A percentile compares a stretch with the other conserved stretches of the same genome.
These are phyloP conservation scores for Clitopilus passeckerianus DNA, from an alignment of 768 basidiomycete genomes.

Conservation along the genomic window DNA sequence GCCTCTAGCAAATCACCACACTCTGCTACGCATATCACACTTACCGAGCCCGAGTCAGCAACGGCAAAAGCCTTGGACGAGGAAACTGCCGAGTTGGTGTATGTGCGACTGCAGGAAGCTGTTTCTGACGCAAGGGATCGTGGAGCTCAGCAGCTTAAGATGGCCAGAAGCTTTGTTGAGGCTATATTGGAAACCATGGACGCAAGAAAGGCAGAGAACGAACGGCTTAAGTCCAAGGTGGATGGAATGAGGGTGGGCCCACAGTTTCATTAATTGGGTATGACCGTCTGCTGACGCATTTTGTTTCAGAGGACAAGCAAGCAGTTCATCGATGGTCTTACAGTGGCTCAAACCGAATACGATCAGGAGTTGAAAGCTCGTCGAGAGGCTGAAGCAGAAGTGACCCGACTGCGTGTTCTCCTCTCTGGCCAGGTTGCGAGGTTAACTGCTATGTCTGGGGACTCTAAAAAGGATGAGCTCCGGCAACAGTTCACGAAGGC, in stretches of 20 bases:
- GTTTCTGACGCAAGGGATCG: slow-evolving; percentile 56
- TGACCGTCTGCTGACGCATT: slow-evolving; percentile 1
- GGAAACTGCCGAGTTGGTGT: slow-evolving; percentile 41
- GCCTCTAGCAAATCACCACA: neutral
- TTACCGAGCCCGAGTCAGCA: slow-evolving; percentile 36
- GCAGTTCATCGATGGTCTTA: slow-evolving; percentile 88
- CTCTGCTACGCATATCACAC: slow-evolving; percentile 29
- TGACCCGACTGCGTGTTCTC: slow-evolving; percentile 77
- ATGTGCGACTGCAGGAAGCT: slow-evolving; percentile 54
- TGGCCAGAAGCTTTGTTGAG: slow-evolving; percentile 74
- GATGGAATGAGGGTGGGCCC: slow-evolving; percentile 76
- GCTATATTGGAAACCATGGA: slow-evolving; percentile 65
- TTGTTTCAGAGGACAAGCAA: slow-evolving; percentile 75
- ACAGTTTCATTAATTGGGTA: slow-evolving; percentile 24
- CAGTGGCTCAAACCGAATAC: slow-evolving; percentile 91
- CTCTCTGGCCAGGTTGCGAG: slow-evolving; percentile 87
- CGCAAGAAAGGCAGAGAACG: slow-evolving; percentile 52
- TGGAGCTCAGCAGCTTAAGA: slow-evolving; percentile 53
- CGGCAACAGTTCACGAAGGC: slow-evolving; percentile 79
- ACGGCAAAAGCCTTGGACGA: slow-evolving; percentile 18
- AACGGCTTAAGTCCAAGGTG: slow-evolving; percentile 67
- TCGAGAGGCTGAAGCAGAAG: slow-evolving; percentile 89
- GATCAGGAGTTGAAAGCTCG: slow-evolving; percentile 86
- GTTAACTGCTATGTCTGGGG: slow-evolving; percentile 80
- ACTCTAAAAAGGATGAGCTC: slow-evolving; percentile 71